Evolutionary conservation across 768 basidiomycete genomes (phyloP).

Genomic region (Galerina marginata): DNA sequence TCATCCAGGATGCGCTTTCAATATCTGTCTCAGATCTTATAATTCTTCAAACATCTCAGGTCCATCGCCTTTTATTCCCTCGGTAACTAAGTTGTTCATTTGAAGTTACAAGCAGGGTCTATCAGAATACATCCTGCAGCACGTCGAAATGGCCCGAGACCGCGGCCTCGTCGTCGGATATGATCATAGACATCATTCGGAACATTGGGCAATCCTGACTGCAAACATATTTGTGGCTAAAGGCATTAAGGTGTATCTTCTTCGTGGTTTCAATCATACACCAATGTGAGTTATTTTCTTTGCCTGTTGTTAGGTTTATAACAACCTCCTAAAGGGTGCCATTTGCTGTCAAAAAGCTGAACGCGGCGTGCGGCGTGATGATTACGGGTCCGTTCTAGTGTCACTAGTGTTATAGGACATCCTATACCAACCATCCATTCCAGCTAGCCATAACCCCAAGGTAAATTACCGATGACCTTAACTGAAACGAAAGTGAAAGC

Average conservation of each 20-base stretch:
- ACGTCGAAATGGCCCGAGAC: conserved; percentile 53
- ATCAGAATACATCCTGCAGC: conserved; percentile 67
- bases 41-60: conserved; percentile 84
- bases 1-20: neutral
- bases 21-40: conserved; percentile 56
- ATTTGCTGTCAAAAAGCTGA: conserved; percentile 68
- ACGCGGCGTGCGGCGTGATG: conserved; percentile 87
- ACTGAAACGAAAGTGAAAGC: neutral
- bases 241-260: conserved; percentile 72
- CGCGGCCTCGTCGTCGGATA: conserved; percentile 85
- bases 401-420: neutral
- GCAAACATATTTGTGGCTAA: conserved; percentile 70
- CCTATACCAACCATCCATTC: conserved; percentile 20
- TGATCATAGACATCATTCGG: conserved; percentile 85
- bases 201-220: conserved; percentile 77
- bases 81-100: neutral
- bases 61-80: conserved; percentile 19
- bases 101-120: conserved; percentile 61
- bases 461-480: conserved; percentile 34
- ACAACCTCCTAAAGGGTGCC: conserved; percentile 62
- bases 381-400: conserved; percentile 69
- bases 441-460: conserved; percentile 91
- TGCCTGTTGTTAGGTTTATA: neutral
- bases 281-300: conserved; percentile 59
- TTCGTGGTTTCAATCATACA: conserved; percentile 76